Base-by-base conservation (phyloP, 768 basidiomycete species). In the Vararia minispora region DNA sequence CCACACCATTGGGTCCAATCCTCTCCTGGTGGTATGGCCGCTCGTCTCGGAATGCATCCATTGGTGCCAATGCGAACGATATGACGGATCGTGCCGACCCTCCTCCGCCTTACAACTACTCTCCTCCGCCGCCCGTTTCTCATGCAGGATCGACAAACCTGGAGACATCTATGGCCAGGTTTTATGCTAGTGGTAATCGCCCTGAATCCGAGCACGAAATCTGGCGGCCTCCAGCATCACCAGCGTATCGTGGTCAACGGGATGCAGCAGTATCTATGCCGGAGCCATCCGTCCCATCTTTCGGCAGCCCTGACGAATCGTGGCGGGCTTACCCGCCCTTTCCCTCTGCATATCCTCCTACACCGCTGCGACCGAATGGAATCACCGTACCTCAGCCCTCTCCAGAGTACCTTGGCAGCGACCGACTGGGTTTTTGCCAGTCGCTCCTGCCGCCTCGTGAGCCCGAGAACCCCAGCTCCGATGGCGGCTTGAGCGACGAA, bases 341-440 rank as follows among this genome's bases (percentile, higher is more conserved):
- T 37, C 83, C 83, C 22, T 74, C 83, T 4, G 83, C 83, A 24
- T 86, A 86, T 50, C 82, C 81, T 7, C 65, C 79, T 0, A 83
- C 79, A 11, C 81, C 80, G 9, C 47, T 74, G n/a, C 60, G 60
- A 16, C 55, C 57, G 13, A 55, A 64, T 20, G 40, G 38, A 10
- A 17, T 46, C 22, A 28, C 29, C 11, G 41, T 42, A 37, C 37
- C 44, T 5, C 40, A 39, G 29, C 44, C 40, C 22, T 28, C 38
- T 49, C 62, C 18, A 55, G 52, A 14, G 59, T 63, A 33, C 60
- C 55, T 42, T 35, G 31, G 7, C 52, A 11, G 17, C 22, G 16
- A 26, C 40, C 48, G 45, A 47, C 70, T 72, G 78, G 77, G 60
- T 81, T 83, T 82, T 81, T 65, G 54, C 45, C 53, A 53, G 72